Percentiles rank a stretch among this genome's conserved stretches.
Conservation (phyloP, 2,329 filamentous ascomycete species). For the Penicillium oxalicum region DNA sequence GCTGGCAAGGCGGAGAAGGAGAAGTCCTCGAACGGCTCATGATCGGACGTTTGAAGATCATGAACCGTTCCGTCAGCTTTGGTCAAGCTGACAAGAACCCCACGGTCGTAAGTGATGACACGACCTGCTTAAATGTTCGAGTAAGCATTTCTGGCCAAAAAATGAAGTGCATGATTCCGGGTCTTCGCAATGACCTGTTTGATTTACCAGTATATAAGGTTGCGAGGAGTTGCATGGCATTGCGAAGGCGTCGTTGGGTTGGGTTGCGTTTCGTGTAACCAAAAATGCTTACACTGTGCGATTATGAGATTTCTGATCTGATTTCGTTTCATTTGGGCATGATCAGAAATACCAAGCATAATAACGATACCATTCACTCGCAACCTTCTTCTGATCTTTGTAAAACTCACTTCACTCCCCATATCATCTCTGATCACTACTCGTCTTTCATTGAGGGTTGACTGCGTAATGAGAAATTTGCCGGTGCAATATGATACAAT, state of each 20-base stretch:
- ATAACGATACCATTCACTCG: conserved; percentile 10
- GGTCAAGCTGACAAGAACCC: no score
- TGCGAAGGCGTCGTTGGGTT: conserved; percentile 20
- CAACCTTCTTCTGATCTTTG: background rate
- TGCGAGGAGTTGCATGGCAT: conserved; percentile 21
- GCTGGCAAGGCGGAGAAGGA: conserved; percentile 20
- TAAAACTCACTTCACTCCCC: no score
- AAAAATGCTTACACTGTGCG: conserved; percentile 5
- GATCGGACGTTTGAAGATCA: conserved; percentile 8
- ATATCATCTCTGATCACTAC: no score
- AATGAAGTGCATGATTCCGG: conserved; percentile 1
- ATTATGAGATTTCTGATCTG: conserved; percentile 10
- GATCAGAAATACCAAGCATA: conserved; percentile 12
- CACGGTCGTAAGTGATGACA: background rate
- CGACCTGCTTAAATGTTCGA: conserved; percentile 5
- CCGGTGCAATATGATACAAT: no score
- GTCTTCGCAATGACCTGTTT: conserved; percentile 5
- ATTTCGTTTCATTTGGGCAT: conserved; percentile 11
- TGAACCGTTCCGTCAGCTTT: background rate
- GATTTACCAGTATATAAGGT: conserved; percentile 21
- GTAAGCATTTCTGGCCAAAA: conserved; percentile 9
- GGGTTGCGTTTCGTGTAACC: conserved; percentile 11
- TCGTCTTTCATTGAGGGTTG: no score
- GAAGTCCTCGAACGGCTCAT: conserved; percentile 24
- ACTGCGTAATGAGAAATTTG: no score